Evolutionary conservation across 352 stramenopile species (phyloP).

Genomic region (Aphanomyces stellatus): DNA sequence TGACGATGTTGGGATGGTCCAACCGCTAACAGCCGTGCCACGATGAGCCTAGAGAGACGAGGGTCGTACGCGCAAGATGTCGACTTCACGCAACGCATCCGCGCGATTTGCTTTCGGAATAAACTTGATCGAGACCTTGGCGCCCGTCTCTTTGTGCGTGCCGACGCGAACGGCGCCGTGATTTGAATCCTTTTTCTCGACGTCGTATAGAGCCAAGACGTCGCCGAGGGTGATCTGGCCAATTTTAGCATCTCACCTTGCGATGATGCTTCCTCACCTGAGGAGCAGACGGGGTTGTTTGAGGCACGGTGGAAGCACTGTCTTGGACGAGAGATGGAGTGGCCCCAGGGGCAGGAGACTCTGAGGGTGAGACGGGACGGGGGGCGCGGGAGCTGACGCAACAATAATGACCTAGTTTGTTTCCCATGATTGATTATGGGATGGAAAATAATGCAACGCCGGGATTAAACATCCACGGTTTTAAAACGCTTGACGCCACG

Average conservation of each 20-base stretch:
- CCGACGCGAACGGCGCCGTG: conserved; percentile 97
- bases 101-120: conserved; percentile 94
- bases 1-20: conserved; percentile 97
- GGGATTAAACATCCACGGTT: no score
- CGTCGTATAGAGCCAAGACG: conserved; percentile 80
- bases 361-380: no score
- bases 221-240: conserved; percentile 76
- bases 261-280: no score
- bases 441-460: no score
- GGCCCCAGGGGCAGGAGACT: no score
- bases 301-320: no score
- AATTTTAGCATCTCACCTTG: not conserved
- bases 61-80: conserved; percentile 69
- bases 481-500: no score
- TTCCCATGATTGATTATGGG: no score
- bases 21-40: conserved; percentile 38
- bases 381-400: no score
- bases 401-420: no score
- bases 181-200: conserved; percentile 87
- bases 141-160: conserved; percentile 87
- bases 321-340: no score
- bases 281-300: no score
- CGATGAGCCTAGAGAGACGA: not conserved
- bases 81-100: conserved; percentile 93
- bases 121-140: conserved; percentile 98